phyloP scores from a whole-genome alignment of 306 rosid genomes.

The Trifolium subterraneum region DNA sequence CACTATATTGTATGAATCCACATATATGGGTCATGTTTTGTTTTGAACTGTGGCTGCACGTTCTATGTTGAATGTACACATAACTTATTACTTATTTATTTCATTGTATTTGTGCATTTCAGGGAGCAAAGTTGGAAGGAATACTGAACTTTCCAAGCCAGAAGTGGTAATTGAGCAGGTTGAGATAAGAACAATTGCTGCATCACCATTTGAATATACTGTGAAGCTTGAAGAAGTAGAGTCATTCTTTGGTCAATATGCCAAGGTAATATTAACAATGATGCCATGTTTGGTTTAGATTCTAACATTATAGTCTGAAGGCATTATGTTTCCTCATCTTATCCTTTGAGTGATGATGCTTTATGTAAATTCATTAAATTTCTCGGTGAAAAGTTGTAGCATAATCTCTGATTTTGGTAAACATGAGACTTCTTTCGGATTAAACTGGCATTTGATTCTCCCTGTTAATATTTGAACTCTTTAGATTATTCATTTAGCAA shows the following conservation, averaged over 20 bases:
- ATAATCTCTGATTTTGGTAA: not conserved
- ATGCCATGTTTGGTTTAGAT: not conserved
- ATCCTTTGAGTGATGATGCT: not conserved
- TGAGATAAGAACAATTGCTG: constrained; percentile 82
- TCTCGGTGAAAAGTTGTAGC: not conserved
- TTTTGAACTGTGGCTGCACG: not conserved
- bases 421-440: not conserved
- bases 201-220: constrained; percentile 72
- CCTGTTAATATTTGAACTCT: not conserved
- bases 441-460: constrained; percentile 1
- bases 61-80: constrained; percentile 8
- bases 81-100: not conserved
- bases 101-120: constrained; percentile 28
- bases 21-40: not conserved
- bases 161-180: constrained; percentile 89
- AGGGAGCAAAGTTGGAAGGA: constrained; percentile 81
- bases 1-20: not conserved
- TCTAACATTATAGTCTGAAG: constrained; percentile 3
- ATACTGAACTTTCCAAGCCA: constrained; percentile 66
- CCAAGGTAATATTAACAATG: constrained; percentile 59
- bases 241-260: constrained; percentile 58
- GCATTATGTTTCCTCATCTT: not conserved
- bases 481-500: not conserved
- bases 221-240: constrained; percentile 80
- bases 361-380: no score